Evolutionary conservation across 805 yeast genomes (phyloP).

Genomic region (Wickerhamomyces bovis): DNA sequence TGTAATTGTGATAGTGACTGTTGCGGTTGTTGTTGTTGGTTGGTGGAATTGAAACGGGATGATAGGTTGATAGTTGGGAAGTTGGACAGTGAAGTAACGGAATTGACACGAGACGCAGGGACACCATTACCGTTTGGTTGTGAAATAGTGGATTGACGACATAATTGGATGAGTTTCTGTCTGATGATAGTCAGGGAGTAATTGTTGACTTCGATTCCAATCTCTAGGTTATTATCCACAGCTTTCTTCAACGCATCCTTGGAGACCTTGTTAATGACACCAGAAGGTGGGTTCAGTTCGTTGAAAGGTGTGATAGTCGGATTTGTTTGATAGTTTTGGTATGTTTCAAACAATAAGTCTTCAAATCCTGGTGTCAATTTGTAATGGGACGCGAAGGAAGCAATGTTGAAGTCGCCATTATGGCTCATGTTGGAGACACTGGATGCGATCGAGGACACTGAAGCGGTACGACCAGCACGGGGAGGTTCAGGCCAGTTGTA

Average conservation of each 20-base stretch:
- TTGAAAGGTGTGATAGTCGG: slow-evolving; percentile 69
- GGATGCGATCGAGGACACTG: slow-evolving; percentile 22
- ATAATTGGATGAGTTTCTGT: slow-evolving; percentile 28
- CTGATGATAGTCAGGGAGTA: slow-evolving; percentile 33
- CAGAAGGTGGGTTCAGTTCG: slow-evolving; percentile 59
- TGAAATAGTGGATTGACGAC: slow-evolving; percentile 10
- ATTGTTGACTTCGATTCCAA: slow-evolving; percentile 33
- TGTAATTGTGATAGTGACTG: neutral
- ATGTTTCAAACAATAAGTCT: slow-evolving; percentile 37
- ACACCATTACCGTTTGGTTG: slow-evolving; percentile 3
- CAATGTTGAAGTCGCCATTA: slow-evolving; percentile 19
- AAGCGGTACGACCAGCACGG: slow-evolving; percentile 20
- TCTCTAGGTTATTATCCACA: slow-evolving; percentile 25
- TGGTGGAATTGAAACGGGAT: slow-evolving; percentile 11
- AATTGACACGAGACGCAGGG: slow-evolving; percentile 14
- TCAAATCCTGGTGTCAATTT: slow-evolving; percentile 35
- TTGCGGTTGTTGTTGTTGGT: slow-evolving; percentile 4
- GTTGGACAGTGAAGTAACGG: slow-evolving; percentile 12
- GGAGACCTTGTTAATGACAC: slow-evolving; percentile 54
- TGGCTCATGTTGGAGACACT: slow-evolving; percentile 20
- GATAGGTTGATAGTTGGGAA: slow-evolving; percentile 19
- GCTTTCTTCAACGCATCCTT: slow-evolving; percentile 43
- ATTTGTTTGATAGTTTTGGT: slow-evolving; percentile 42
- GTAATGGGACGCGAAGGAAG: slow-evolving; percentile 23
- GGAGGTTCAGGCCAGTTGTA: slow-evolving; percentile 18